A percentile compares a stretch with the other conserved stretches of the same genome.
Evolutionary conservation across 2,329 filamentous ascomycete genomes (phyloP).

Genomic region (Aspergillus alliaceus): DNA sequence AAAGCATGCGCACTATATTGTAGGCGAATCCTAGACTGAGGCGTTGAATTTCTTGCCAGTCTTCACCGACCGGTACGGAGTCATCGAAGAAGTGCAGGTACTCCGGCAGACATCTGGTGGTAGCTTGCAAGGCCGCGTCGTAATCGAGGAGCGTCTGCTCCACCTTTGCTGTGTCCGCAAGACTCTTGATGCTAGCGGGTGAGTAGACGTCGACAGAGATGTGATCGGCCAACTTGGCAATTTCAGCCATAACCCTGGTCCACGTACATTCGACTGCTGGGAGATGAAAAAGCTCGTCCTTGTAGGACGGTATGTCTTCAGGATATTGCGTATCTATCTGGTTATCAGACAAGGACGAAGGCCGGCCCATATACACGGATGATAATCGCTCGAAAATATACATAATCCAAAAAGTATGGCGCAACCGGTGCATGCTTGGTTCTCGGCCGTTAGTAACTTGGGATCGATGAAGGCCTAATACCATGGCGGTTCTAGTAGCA

Average conservation of each 20-base stretch:
- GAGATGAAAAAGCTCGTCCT: background rate
- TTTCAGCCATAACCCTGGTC: conserved; percentile 12
- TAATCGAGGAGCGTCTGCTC: conserved; percentile 8
- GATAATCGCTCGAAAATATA: conserved; percentile 13
- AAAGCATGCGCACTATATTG: conserved; percentile 9
- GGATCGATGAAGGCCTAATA: conserved; percentile 13
- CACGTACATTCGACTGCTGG: conserved; percentile 7
- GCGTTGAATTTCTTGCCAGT: conserved; percentile 18
- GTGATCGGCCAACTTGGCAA: conserved; percentile 11
- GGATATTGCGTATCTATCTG: conserved; percentile 16
- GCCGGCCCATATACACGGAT: conserved; percentile 13
- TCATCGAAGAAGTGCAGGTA: conserved; percentile 17
- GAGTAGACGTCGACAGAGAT: conserved; percentile 13
- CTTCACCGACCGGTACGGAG: conserved; percentile 3
- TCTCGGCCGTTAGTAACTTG: conserved; percentile 15
- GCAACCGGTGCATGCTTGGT: conserved; percentile 9
- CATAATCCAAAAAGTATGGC: conserved; percentile 14
- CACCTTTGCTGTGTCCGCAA: conserved; percentile 4
- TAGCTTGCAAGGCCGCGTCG: conserved; percentile 8
- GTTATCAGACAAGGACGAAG: conserved; percentile 11
- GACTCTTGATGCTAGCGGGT: conserved; percentile 8
- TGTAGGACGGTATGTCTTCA: conserved; percentile 7
- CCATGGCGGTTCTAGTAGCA: conserved; percentile 12
- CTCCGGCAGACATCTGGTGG: conserved; percentile 2
- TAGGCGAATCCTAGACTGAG: conserved; percentile 9